Evolutionary conservation across 2,329 filamentous ascomycete genomes (phyloP), one percentile per base, ranked within the genome.

Genomic region (Fusarium brevicatenulatum): DNA sequence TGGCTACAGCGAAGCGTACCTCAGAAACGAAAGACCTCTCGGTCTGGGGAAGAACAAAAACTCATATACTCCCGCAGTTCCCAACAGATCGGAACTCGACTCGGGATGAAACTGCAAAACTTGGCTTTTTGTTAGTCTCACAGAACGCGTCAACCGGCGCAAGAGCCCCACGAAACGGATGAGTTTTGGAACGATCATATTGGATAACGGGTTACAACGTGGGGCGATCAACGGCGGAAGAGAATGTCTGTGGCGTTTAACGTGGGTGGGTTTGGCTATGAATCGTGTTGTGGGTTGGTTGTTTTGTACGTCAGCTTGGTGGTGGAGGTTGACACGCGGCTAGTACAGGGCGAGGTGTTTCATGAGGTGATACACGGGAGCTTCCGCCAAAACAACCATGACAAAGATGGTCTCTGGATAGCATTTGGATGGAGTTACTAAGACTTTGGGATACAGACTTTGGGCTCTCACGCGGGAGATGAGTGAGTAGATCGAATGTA

Each of bases 321-420:
- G 42, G 30, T 36, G 58, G 65, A 69, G 66, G 66, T 70, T 65
- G 66, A 69, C 66, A 69, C 66, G 66, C 66, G 66, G 66, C 66
- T 42, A 49, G 42, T 59, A 32, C 34, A 58, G 42, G 25, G 23
- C 34, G 18, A 23, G 10, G 9, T 34, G 40, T 59, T 52, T 59
- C 44, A 59, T 39, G 56, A 21, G 42, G 55, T 36, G 43, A 36
- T 18, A 50, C 54, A 21, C 37, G 42, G 32, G 32, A 37, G 32
- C 12, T 57, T 49, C 40, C n/a, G 21, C 23, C 23, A 2, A 28
- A 53, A 37, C 12, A 25, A 12, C 2, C 18, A 53, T 12, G 23
- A 37, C 6, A 25, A 21, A 3, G 0, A 52, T 11, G 1, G 2
- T n/a, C 2, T 21, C 9, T 23, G 1, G 5, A 13, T 19, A 9